Percentiles rank a stretch among this genome's conserved stretches.
Conservation (phyloP, 2,329 filamentous ascomycete species). For the Aureobasidium pullulans region DNA sequence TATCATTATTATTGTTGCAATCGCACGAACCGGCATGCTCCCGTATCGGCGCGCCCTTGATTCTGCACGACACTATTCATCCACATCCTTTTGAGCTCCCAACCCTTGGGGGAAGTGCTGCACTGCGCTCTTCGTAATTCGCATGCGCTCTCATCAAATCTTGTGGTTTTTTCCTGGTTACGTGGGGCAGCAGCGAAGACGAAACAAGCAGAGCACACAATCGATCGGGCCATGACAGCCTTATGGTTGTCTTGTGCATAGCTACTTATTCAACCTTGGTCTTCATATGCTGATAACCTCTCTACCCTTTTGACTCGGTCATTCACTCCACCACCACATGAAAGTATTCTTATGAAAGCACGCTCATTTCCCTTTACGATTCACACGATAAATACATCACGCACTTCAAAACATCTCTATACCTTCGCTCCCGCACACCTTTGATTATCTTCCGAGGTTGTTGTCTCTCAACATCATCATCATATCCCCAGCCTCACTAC, state of each 20-base stretch:
- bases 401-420: not conserved
- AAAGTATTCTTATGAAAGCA: constrained; percentile 10
- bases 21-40: constrained; percentile 12
- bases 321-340: not conserved
- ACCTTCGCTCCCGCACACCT: not conserved
- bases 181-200: constrained; percentile 4
- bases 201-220: not conserved
- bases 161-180: not conserved
- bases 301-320: constrained; percentile 7
- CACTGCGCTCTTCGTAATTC: not conserved
- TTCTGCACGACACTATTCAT: constrained; percentile 2
- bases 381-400: not conserved
- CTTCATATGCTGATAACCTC: constrained; percentile 7
- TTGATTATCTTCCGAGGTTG: not conserved
- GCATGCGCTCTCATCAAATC: not conserved
- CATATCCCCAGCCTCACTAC: not conserved
- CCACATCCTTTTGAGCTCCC: not conserved
- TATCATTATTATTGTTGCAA: not conserved
- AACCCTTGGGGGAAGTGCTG: not conserved
- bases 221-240: constrained; percentile 1
- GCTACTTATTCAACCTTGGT: constrained; percentile 2
- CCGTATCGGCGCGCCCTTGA: constrained; percentile 2
- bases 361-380: not conserved
- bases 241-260: constrained; percentile 4
- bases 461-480: not conserved